These are phyloP conservation scores for Tetragonia tetragonoides DNA, from an alignment of 148 eudicot species.

Conservation along the genomic window DNA sequence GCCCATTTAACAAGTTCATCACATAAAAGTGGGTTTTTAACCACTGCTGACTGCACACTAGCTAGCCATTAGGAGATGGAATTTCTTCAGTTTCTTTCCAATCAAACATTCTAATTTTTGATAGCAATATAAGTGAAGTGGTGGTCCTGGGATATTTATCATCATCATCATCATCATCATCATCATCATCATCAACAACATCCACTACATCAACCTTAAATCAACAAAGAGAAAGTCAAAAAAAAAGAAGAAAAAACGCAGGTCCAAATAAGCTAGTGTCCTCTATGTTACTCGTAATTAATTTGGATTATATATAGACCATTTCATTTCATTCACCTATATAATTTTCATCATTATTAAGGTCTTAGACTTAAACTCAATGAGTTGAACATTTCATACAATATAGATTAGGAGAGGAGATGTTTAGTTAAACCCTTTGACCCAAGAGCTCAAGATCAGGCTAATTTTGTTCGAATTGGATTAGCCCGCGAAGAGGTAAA, in stretches of 20 bases:
- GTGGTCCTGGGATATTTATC: constrained; percentile 1
- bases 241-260: too few relatives aligned
- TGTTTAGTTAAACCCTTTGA: too few relatives aligned
- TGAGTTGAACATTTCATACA: too few relatives aligned
- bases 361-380: too few relatives aligned
- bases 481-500: too few relatives aligned
- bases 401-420: too few relatives aligned
- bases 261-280: too few relatives aligned
- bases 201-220: background rate
- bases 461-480: too few relatives aligned
- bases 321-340: background rate
- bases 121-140: background rate
- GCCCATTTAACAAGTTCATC: background rate
- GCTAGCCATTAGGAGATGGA: background rate
- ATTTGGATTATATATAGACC: too few relatives aligned
- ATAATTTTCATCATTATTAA: background rate
- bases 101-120: constrained; percentile 15
- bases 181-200: background rate
- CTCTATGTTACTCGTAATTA: too few relatives aligned
- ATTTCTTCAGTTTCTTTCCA: constrained; percentile 9
- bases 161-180: background rate
- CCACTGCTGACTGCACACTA: background rate
- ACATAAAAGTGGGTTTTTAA: constrained; percentile 18
- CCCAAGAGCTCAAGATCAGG: too few relatives aligned
- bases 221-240: background rate